Percentiles rank a stretch among this genome's conserved stretches.
Evolutionary conservation across 2,329 filamentous ascomycete genomes (phyloP).

Genomic region (Alternaria brassicae): DNA sequence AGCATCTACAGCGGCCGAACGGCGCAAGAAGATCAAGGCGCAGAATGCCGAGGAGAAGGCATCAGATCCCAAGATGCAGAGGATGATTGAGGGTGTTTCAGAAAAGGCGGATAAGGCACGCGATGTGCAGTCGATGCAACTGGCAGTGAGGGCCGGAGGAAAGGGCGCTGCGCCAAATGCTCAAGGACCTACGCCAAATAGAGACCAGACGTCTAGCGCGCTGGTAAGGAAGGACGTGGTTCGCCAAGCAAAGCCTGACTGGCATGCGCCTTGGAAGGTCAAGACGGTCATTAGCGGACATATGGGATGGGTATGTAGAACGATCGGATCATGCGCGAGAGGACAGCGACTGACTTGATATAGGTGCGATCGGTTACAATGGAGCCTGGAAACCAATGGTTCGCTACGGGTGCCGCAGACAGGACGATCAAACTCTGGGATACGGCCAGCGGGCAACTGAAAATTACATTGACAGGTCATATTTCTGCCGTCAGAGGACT

Average conservation of each 20-base stretch:
- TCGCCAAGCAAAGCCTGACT: slow-evolving; percentile 80
- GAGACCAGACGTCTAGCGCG: slow-evolving; percentile 61
- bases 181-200: slow-evolving; percentile 61
- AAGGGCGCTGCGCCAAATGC: slow-evolving; percentile 61
- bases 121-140: slow-evolving; percentile 61
- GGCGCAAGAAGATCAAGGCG: slow-evolving; percentile 68
- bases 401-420: slow-evolving; percentile 93
- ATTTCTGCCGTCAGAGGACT: slow-evolving; percentile 64
- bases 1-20: slow-evolving; percentile 62
- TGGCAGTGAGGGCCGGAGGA: slow-evolving; percentile 60
- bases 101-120: slow-evolving; percentile 55
- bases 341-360: slow-evolving; percentile 44
- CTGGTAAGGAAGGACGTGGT: slow-evolving; percentile 70
- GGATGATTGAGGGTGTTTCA: slow-evolving; percentile 71
- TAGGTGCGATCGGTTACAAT: slow-evolving; percentile 80
- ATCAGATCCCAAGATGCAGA: slow-evolving; percentile 64
- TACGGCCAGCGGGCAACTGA: slow-evolving; percentile 73
- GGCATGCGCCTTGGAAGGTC: slow-evolving; percentile 98
- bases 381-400: slow-evolving; percentile 97
- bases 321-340: not conserved
- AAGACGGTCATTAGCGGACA: slow-evolving; percentile 98
- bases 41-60: slow-evolving; percentile 58
- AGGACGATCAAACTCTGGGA: slow-evolving; percentile 97
- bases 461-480: slow-evolving; percentile 41
- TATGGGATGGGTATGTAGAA: slow-evolving; percentile 78